Evolutionary conservation across 2,329 filamentous ascomycete genomes (phyloP), one percentile per base, ranked within the genome.

Genomic region (Sclerotiophoma versabilis): DNA sequence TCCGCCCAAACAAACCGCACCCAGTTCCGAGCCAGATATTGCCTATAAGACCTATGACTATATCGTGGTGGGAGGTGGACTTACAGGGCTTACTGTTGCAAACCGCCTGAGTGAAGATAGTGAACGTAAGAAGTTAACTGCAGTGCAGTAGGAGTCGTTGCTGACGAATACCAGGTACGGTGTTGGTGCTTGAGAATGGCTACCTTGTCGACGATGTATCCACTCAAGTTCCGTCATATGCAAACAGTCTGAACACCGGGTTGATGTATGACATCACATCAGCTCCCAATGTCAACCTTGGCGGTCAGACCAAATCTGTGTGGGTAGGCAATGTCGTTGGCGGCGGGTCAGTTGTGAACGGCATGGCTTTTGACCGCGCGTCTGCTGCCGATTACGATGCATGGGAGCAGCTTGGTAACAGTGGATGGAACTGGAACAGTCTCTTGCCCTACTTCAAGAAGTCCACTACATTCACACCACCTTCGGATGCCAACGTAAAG

Each of bases 361-460:
- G 73, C 7, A 75, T 78, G 73, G 61, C 69, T 6, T 75, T 73
- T 51, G 72, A 74, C 46, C 70, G 75, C 6, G 76, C 66, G 11
- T 62, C 66, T 27, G 62, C 65, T 15, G 69, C 59, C 6, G 75
- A 76, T 52, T 77, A 77, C 39, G 80, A 87, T 68, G 78, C 77
- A 0, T 88, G 85, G 85, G 80, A 79, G 39, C 70, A 75, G 25
- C 70, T 88, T 9, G 85, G 85, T 0, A 87, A 87, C 59, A 50
- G 60, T 1, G 85, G 83, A 2, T 74, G 71, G 71, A 64, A 62
- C 12, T 74, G 68, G 66, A 49, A 66, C 27, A 60, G 57, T n/a
- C 56, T 74, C 19, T 47, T 64, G 9, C 45, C 50, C 8, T 74
- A 73, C 43, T 73, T 73, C 54, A 70, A 67, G 36, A 74, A 73